phyloP scores from a whole-genome alignment of 768 basidiomycete species.

The Solioccasus polychromus region DNA sequence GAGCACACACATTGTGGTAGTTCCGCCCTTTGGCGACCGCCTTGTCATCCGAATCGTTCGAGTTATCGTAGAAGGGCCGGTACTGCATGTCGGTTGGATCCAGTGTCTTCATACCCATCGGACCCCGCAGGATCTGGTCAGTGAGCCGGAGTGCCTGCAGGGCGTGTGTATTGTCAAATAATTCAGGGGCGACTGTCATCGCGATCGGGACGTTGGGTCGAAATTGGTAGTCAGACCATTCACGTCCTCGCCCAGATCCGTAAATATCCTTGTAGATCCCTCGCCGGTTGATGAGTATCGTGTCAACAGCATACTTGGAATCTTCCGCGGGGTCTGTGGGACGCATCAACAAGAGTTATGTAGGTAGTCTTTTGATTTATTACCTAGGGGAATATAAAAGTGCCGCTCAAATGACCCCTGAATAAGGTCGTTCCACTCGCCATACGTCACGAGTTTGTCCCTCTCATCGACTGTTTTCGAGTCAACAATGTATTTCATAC shows the following conservation, averaged over 20 bases:
- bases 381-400: slow-evolving; percentile 86
- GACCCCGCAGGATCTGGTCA: slow-evolving; percentile 77
- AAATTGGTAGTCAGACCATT: slow-evolving; percentile 98
- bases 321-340: slow-evolving; percentile 69
- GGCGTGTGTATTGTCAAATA: slow-evolving; percentile 82
- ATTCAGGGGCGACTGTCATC: slow-evolving; percentile 95
- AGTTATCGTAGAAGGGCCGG: slow-evolving; percentile 88
- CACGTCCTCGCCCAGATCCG: slow-evolving; percentile 80
- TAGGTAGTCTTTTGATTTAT: background rate
- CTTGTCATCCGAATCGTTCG: slow-evolving; percentile 84
- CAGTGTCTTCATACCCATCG: slow-evolving; percentile 95
- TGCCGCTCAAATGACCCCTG: slow-evolving; percentile 84
- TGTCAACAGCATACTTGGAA: slow-evolving; percentile 61
- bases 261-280: slow-evolving; percentile 99
- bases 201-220: slow-evolving; percentile 93
- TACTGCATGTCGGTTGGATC: slow-evolving; percentile 88
- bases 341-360: slow-evolving; percentile 2
- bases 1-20: slow-evolving; percentile 73
- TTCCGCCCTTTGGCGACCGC: slow-evolving; percentile 91
- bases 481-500: background rate
- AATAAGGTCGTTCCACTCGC: slow-evolving; percentile 85
- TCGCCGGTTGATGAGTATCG: slow-evolving; percentile 75
- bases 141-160: slow-evolving; percentile 77
- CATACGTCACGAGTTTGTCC: slow-evolving; percentile 73
- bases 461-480: slow-evolving; percentile 59